Evolutionary conservation across 2,329 filamentous ascomycete genomes (phyloP), one percentile per base, ranked within the genome.

Genomic region (Talaromyces sp.): DNA sequence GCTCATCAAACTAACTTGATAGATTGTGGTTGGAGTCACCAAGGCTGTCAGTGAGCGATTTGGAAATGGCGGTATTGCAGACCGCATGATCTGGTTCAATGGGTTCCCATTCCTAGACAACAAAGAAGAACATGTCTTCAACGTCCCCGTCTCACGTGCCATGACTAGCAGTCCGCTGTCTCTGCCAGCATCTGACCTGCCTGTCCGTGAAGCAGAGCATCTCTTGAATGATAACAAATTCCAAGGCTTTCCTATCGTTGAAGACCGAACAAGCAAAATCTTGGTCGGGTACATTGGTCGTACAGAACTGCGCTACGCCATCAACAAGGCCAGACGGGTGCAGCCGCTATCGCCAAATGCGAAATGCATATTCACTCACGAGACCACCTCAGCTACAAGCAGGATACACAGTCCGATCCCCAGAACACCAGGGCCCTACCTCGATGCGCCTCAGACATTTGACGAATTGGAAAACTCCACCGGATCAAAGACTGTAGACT

Each of bases 71-170:
- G 95, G 95, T 56, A 98, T 99, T 65, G 95, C 95, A 24, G 95
- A 99, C 76, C 90, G 93, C 67, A 97, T 97, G 92, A 99, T 99
- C 71, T 97, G 93, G 90, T 97, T 97, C 80, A 98, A 92, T 71
- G 95, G 95, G 1, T 97, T 97, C 73, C 95, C 95, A 0, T 99
- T 96, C 79, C 84, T 99, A 2, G 95, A 99, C 79, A 96, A 91
- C 77, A 99, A 99, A 75, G 94, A 98, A 77, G 95, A 98, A 65
- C 93, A 97, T 78, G 93, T 93, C 62, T 97, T 98, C 77, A 94
- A 93, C 56, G 93, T 98, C 0, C 90, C 95, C 0, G 95, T 98
- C 10, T 95, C 92, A 0, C 87, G 91, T 68, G 92, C 91, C 68
- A 97, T 98, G 93, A 93, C 89, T 1, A 85, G 85, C 2, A 86